Conservation (phyloP, 1,284 basidiomycete species). For the Coriolopsis trogii region DNA sequence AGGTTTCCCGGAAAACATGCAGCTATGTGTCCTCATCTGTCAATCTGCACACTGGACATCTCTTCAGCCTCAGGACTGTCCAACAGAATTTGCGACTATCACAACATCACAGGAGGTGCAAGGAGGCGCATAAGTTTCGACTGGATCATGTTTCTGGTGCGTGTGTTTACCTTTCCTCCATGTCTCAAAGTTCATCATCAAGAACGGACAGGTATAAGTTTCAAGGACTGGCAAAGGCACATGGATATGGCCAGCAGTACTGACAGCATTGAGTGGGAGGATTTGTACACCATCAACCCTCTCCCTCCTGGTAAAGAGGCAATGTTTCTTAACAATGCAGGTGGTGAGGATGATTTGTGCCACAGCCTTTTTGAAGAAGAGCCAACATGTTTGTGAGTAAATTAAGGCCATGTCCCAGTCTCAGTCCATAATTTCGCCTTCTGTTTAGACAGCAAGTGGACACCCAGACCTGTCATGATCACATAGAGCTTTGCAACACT, state of each 20-base stretch:
- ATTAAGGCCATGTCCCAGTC: too few relatives aligned
- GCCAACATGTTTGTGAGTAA: neutral
- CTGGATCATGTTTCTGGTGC: neutral
- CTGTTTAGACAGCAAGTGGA: neutral
- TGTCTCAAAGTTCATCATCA: neutral
- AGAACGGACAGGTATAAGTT: neutral
- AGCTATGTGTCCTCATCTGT: neutral
- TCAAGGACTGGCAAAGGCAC: neutral
- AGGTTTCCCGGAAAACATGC: too few relatives aligned
- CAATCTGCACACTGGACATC: neutral
- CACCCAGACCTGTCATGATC: neutral
- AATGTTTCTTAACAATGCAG: neutral
- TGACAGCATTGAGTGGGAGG: too few relatives aligned
- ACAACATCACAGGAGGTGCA: neutral
- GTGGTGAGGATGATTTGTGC: constrained; percentile 1
- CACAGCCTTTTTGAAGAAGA: neutral
- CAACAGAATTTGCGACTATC: neutral
- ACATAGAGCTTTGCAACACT: neutral
- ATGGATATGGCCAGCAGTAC: neutral
- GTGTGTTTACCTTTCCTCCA: neutral
- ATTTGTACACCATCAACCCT: neutral
- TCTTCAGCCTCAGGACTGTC: neutral
- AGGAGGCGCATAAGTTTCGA: neutral
- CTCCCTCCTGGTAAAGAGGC: constrained; percentile 3
- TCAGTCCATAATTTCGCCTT: too few relatives aligned